Conservation (phyloP, 768 basidiomycete species). For the Termitomyces eurrhizus region DNA sequence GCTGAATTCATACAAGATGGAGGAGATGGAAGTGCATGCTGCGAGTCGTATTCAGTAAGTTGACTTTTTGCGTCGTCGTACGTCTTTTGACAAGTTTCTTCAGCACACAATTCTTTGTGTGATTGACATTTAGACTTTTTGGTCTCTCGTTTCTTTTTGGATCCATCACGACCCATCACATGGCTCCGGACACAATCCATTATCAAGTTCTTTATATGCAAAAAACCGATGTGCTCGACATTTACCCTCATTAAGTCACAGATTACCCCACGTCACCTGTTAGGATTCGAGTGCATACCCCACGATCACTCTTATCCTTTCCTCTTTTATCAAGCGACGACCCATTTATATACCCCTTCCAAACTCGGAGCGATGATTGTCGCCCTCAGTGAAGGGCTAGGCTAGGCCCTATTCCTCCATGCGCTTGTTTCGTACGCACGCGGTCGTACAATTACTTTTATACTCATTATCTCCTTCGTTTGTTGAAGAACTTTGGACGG, state of each 20-base stretch:
- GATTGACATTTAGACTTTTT: conserved; percentile 25
- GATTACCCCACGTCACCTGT: conserved; percentile 8
- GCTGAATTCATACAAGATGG: conserved; percentile 98
- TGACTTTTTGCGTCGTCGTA: conserved; percentile 4
- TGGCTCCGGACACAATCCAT: conserved; percentile 6
- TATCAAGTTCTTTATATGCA: conserved; percentile 20
- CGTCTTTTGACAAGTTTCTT: neutral
- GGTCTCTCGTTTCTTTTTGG: conserved; percentile 18
- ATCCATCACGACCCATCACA: conserved; percentile 20
- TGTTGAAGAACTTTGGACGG: conserved; percentile 27
- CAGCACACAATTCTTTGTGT: conserved; percentile 90
- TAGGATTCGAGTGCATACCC: conserved; percentile 17
- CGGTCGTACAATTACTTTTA: conserved; percentile 18
- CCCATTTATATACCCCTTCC: conserved; percentile 19
- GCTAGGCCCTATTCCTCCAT: conserved; percentile 15
- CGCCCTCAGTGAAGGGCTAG: conserved; percentile 16
- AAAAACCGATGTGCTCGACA: conserved; percentile 22
- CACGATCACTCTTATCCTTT: conserved; percentile 5
- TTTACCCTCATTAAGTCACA: conserved; percentile 21
- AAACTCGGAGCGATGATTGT: conserved; percentile 18
- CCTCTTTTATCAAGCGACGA: conserved; percentile 9
- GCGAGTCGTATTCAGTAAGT: conserved; percentile 87
- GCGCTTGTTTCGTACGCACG: conserved; percentile 15
- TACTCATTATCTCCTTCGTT: conserved; percentile 20
- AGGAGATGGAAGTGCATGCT: conserved; percentile 99